Percentiles rank a stretch among this genome's conserved stretches.
phyloP scores from a whole-genome alignment of 139 green algal species.

The Chlorella sp. region DNA sequence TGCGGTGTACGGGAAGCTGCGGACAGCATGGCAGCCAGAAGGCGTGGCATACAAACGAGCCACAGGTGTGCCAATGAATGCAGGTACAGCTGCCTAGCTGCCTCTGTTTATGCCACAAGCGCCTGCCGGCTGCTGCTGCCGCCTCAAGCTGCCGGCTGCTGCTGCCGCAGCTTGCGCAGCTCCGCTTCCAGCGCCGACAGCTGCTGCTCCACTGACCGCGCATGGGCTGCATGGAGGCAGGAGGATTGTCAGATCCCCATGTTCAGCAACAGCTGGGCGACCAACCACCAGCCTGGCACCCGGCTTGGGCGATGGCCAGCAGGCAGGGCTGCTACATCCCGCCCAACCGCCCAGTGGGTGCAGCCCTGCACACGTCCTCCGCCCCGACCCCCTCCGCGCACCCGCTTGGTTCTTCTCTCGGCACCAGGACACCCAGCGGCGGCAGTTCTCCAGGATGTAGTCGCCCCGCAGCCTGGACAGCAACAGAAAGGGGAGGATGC shows the following conservation, averaged over 20 bases:
- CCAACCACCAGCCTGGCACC: neutral
- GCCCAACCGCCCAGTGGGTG: too few relatives aligned
- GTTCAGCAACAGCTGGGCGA: neutral
- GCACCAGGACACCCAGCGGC: constrained; percentile 25
- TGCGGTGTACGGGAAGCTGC: too few relatives aligned
- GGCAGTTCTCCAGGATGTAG: constrained; percentile 26
- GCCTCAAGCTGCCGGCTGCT: neutral
- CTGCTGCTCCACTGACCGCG: constrained; percentile 12
- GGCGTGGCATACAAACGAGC: too few relatives aligned
- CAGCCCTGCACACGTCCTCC: neutral
- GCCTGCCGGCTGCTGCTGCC: neutral
- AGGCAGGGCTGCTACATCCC: neutral
- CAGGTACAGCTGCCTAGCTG: too few relatives aligned
- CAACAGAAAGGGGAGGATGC: neutral
- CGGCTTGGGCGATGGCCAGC: neutral
- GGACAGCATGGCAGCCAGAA: too few relatives aligned
- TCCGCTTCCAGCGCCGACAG: constrained; percentile 18
- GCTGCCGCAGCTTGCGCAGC: constrained; percentile 11
- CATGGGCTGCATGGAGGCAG: neutral
- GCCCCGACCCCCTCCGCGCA: neutral
- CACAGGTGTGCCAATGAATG: too few relatives aligned
- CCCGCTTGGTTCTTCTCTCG: constrained; percentile 17
- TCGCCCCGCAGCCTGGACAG: constrained; percentile 23
- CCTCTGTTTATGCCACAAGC: too few relatives aligned
- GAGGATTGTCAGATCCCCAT: neutral